Evolutionary conservation across 2,329 filamentous ascomycete genomes (phyloP).

Genomic region (Cladosporium sp.): DNA sequence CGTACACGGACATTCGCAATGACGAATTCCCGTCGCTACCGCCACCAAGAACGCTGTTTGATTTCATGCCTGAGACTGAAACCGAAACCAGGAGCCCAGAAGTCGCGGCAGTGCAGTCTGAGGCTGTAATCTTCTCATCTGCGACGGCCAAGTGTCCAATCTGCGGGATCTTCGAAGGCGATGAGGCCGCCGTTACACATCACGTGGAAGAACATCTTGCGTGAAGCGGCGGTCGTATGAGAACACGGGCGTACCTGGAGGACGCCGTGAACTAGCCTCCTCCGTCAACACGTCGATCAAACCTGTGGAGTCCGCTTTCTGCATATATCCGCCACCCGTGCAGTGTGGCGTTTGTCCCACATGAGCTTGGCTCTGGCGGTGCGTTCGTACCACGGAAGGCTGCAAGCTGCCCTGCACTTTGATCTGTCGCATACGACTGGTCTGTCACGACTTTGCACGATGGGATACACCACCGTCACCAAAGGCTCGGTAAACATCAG

Average conservation of each 20-base stretch:
- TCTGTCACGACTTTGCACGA: neutral
- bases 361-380: conserved; percentile 2
- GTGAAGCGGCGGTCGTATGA: conserved; percentile 7
- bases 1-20: conserved; percentile 20
- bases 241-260: neutral
- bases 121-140: conserved; percentile 30
- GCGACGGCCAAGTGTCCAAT: conserved; percentile 59
- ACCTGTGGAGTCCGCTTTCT: conserved; percentile 1
- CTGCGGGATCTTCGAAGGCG: conserved; percentile 66
- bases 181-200: conserved; percentile 67
- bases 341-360: conserved; percentile 14
- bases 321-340: conserved; percentile 7
- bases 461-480: neutral
- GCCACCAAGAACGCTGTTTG: conserved; percentile 33
- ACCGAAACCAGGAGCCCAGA: conserved; percentile 33
- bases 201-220: conserved; percentile 65
- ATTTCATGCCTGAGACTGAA: conserved; percentile 29
- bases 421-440: neutral
- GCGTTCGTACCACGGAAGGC: conserved; percentile 4
- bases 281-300: conserved; percentile 5
- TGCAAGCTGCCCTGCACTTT: conserved; percentile 3
- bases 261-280: neutral
- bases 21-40: conserved; percentile 27
- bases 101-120: conserved; percentile 22
- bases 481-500: neutral